A percentile compares a stretch with the other conserved stretches of the same genome.
Evolutionary conservation across 495 filamentous ascomycete genomes (phyloP).

Genomic region (Neurospora tetraspora): DNA sequence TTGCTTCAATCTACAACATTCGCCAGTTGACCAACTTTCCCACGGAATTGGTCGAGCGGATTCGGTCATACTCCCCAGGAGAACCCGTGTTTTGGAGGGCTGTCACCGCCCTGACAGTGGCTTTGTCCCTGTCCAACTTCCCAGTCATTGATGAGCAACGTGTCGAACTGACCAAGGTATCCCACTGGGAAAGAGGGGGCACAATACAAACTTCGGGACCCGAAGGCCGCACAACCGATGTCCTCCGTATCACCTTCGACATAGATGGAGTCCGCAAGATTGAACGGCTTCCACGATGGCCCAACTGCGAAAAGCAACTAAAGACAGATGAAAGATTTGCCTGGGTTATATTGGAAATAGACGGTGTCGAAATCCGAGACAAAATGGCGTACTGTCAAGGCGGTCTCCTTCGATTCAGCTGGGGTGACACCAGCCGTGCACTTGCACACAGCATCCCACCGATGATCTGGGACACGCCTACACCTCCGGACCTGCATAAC

Average conservation of each 20-base stretch:
- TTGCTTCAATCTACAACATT: neutral
- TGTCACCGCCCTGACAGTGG: neutral
- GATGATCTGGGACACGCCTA: neutral
- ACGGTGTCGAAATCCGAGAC: neutral
- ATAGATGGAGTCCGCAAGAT: neutral
- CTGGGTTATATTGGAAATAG: neutral
- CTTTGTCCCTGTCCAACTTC: neutral
- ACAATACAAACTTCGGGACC: neutral
- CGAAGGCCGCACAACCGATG: neutral
- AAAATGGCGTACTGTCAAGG: neutral
- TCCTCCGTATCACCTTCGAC: neutral
- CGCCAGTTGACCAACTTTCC: neutral
- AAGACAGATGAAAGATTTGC: neutral
- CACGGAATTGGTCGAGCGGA: neutral
- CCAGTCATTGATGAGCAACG: neutral
- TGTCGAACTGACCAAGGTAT: neutral
- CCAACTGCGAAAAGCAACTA: neutral
- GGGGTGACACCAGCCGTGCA: neutral
- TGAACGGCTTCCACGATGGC: neutral
- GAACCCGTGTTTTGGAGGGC: neutral
- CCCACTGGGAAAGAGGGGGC: neutral
- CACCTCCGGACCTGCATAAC: neutral
- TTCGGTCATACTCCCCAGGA: neutral
- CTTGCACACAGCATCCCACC: neutral
- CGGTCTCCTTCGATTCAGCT: neutral